phyloP scores from a whole-genome alignment of 1,139 yeast species.

The Spencermartinsiella ligniputridi region DNA sequence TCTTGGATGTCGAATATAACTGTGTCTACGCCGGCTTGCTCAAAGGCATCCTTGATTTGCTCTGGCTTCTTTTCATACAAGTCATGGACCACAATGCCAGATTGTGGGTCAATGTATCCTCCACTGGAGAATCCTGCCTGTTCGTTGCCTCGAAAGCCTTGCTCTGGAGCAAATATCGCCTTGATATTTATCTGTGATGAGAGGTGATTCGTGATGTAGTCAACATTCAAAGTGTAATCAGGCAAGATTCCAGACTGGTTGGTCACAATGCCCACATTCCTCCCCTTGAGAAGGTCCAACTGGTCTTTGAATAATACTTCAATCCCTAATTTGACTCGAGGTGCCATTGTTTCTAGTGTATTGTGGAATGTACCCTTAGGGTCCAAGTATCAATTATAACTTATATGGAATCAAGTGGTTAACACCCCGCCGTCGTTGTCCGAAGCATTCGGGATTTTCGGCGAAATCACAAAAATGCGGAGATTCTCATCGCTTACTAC shows the following conservation, averaged over 20 bases:
- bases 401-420: too few relatives aligned
- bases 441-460: not conserved
- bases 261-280: constrained; percentile 14
- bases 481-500: too few relatives aligned
- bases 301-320: constrained; percentile 6
- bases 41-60: constrained; percentile 13
- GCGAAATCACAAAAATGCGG: too few relatives aligned
- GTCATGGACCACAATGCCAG: constrained; percentile 9
- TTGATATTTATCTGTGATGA: constrained; percentile 6
- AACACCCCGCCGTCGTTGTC: not conserved
- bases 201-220: constrained; percentile 2
- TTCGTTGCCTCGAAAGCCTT: constrained; percentile 15
- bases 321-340: constrained; percentile 7
- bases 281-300: constrained; percentile 11
- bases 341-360: not conserved
- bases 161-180: constrained; percentile 18
- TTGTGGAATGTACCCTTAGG: too few relatives aligned
- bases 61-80: constrained; percentile 13
- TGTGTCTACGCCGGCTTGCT: constrained; percentile 13
- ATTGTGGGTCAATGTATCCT: constrained; percentile 12
- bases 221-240: constrained; percentile 12
- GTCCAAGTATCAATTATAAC: too few relatives aligned
- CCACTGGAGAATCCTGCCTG: constrained; percentile 16
- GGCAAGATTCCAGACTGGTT: constrained; percentile 15
- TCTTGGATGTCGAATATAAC: constrained; percentile 14